These are phyloP conservation scores for Maudiozyma pseudohumilis DNA, from an alignment of 805 yeast species.

Conservation along the genomic window DNA sequence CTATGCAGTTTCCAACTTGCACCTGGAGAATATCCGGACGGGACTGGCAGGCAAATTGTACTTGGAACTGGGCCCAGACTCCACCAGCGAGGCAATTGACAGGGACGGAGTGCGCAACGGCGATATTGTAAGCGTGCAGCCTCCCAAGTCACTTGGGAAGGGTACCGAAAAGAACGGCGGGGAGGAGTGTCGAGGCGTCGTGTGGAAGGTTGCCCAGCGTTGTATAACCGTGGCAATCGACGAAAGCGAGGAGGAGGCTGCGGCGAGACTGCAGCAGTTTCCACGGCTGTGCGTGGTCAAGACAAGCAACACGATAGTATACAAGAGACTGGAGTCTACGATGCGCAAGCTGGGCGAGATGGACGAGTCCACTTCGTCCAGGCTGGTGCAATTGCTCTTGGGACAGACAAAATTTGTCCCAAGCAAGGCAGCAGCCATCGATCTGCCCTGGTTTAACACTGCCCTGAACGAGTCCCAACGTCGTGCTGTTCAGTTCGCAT, in stretches of 20 bases:
- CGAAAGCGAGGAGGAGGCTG: constrained; percentile 44
- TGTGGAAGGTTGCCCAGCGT: constrained; percentile 41
- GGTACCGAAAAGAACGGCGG: constrained; percentile 12
- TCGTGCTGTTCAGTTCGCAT: constrained; percentile 57
- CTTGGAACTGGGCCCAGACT: constrained; percentile 55
- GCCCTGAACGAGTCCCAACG: constrained; percentile 55
- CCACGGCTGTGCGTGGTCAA: constrained; percentile 32
- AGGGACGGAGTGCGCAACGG: constrained; percentile 56
- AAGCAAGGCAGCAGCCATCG: constrained; percentile 1
- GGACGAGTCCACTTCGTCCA: constrained; percentile 29
- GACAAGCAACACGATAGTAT: constrained; percentile 55
- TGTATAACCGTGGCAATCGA: constrained; percentile 51
- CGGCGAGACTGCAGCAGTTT: constrained; percentile 33
- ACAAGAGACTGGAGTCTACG: constrained; percentile 70
- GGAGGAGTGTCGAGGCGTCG: constrained; percentile 49
- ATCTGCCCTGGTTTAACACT: constrained; percentile 12
- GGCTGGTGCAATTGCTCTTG: constrained; percentile 37
- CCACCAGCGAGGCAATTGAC: constrained; percentile 28
- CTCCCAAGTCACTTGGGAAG: constrained; percentile 20
- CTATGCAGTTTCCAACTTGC: constrained; percentile 61
- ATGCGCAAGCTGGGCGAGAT: constrained; percentile 55
- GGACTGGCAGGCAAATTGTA: constrained; percentile 60
- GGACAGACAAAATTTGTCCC: constrained; percentile 27
- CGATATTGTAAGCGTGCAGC: constrained; percentile 59
- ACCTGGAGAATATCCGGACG: constrained; percentile 50